Evolutionary conservation across 345 rosid genomes (phyloP).

Genomic region (Citrus maxima): DNA sequence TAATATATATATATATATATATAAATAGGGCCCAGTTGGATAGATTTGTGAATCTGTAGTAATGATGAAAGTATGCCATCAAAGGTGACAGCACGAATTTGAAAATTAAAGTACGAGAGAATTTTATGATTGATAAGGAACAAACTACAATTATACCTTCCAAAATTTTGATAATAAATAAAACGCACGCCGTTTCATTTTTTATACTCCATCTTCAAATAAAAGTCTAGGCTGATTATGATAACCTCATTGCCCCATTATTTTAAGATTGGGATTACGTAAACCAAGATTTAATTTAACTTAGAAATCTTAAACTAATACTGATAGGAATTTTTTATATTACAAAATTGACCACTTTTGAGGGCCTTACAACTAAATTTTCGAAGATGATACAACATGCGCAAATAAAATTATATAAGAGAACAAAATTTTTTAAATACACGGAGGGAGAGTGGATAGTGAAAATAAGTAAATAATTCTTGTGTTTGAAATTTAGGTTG

Average conservation of each 20-base stretch:
- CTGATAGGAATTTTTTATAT: not conserved
- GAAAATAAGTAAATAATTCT: no score
- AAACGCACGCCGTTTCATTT: not conserved
- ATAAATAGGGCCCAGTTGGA: not conserved
- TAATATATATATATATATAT: not conserved
- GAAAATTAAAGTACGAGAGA: not conserved
- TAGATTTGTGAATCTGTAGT: not conserved
- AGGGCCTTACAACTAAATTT: not conserved
- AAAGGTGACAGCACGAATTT: not conserved
- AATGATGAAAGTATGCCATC: not conserved
- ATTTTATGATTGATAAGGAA: not conserved
- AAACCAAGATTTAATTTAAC: not conserved
- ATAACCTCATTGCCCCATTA: not conserved
- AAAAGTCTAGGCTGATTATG: not conserved
- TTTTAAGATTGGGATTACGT: not conserved
- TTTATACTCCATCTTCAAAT: not conserved
- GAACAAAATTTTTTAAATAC: no score
- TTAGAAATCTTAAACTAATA: not conserved
- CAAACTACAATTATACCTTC: not conserved
- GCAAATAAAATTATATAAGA: no score
- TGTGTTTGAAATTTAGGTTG: no score
- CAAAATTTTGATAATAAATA: not conserved
- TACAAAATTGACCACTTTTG: not conserved
- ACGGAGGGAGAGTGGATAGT: no score
- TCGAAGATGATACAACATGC: no score